A percentile compares a stretch with the other conserved stretches of the same genome.
phyloP scores from a whole-genome alignment of 331 rosid species.

The Malus hybrid region DNA sequence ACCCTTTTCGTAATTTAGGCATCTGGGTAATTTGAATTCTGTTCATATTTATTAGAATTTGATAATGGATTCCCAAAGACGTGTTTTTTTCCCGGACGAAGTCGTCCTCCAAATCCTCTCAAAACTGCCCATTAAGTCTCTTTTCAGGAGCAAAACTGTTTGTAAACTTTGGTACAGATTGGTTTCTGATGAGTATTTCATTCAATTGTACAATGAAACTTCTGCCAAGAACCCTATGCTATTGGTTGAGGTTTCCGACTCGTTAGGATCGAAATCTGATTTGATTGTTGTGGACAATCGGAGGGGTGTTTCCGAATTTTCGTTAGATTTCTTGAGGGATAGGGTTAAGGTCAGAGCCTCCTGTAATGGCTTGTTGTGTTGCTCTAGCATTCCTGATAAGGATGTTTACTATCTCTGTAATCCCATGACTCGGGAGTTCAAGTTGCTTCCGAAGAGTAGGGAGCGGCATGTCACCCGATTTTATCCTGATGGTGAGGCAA shows the following conservation, averaged over 20 bases:
- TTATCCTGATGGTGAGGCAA: slow-evolving; percentile 75
- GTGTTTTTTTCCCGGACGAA: slow-evolving; percentile 56
- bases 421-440: slow-evolving; percentile 69
- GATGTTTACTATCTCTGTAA: slow-evolving; percentile 76
- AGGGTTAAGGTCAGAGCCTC: slow-evolving; percentile 76
- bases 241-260: slow-evolving; percentile 58
- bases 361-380: slow-evolving; percentile 79
- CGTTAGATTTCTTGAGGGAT: slow-evolving; percentile 56
- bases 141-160: slow-evolving; percentile 50
- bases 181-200: slow-evolving; percentile 52
- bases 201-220: slow-evolving; percentile 48
- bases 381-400: slow-evolving; percentile 80
- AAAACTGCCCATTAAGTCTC: slow-evolving; percentile 54
- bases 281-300: slow-evolving; percentile 66
- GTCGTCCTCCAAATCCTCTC: slow-evolving; percentile 63
- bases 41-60: slow-evolving; percentile 4
- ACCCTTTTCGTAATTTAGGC: slow-evolving; percentile 7
- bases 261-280: slow-evolving; percentile 47
- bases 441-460: slow-evolving; percentile 77
- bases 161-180: slow-evolving; percentile 65
- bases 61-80: slow-evolving; percentile 40
- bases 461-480: slow-evolving; percentile 71
- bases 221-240: slow-evolving; percentile 60
- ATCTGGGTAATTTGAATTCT: slow-evolving; percentile 8
- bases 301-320: slow-evolving; percentile 65